phyloP scores from a whole-genome alignment of 2,329 filamentous ascomycete genomes.

The Botrytis sinoallii region DNA sequence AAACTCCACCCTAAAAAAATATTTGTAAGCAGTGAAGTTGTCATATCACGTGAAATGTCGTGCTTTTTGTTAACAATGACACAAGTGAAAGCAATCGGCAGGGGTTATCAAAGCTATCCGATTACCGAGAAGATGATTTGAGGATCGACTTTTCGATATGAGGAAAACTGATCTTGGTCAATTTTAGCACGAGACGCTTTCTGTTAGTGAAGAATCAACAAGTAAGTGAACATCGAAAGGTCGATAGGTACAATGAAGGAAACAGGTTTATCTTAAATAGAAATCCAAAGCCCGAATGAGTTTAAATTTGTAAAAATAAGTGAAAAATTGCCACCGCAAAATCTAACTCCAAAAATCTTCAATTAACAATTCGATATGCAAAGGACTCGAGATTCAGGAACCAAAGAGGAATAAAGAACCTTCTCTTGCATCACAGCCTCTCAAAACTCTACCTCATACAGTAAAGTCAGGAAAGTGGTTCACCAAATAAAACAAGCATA shows the following conservation, averaged over 20 bases:
- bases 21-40: slow-evolving; percentile 1
- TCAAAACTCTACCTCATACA: background rate
- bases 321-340: background rate
- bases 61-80: slow-evolving; percentile 5
- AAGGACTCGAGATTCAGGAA: background rate
- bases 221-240: background rate
- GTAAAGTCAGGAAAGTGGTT: background rate
- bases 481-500: background rate
- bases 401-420: background rate
- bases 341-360: background rate
- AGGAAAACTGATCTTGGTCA: background rate
- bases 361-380: no score
- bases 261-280: background rate
- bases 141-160: background rate
- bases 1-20: background rate
- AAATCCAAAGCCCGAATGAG: background rate
- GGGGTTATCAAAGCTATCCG: background rate
- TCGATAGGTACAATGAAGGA: background rate
- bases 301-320: background rate
- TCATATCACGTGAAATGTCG: slow-evolving; percentile 16
- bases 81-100: background rate
- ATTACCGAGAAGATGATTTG: slow-evolving; percentile 6
- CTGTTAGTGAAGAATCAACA: background rate
- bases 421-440: slow-evolving; percentile 1
- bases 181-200: background rate